Evolutionary conservation across 257 asterid species (phyloP).

Genomic region (Lithospermum erythrorhizon): DNA sequence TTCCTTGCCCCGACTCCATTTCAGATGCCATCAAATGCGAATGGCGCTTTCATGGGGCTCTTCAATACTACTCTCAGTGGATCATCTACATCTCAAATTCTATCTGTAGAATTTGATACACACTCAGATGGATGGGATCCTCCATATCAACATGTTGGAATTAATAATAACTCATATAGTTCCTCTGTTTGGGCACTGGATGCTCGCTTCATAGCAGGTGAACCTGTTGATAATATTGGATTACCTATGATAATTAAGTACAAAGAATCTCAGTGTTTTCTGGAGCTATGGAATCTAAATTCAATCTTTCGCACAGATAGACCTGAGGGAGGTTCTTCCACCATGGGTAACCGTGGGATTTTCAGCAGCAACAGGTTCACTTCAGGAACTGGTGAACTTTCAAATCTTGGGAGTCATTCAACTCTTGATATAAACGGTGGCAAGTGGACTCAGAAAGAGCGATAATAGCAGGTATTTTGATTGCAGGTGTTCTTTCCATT

Average conservation of each 20-base stretch:
- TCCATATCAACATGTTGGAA: constrained; percentile 22
- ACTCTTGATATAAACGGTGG: constrained; percentile 11
- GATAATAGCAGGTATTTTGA: constrained; percentile 14
- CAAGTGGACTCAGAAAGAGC: constrained; percentile 2
- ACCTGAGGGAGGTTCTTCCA: constrained; percentile 22
- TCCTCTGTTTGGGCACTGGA: constrained; percentile 19
- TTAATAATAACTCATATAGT: constrained; percentile 19
- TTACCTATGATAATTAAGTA: constrained; percentile 19
- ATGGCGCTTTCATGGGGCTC: constrained; percentile 28
- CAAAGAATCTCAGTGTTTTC: constrained; percentile 19
- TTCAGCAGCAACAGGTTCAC: constrained; percentile 28
- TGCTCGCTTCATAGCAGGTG: constrained; percentile 20
- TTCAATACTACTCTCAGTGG: constrained; percentile 17
- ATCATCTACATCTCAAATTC: constrained; percentile 13
- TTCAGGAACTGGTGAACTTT: constrained; percentile 15
- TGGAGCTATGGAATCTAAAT: constrained; percentile 25
- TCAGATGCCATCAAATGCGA: constrained; percentile 27
- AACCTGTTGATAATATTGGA: constrained; percentile 20
- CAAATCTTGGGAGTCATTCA: constrained; percentile 25
- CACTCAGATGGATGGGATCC: constrained; percentile 28
- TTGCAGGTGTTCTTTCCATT: constrained; percentile 2
- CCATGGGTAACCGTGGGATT: constrained; percentile 21
- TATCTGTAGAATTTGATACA: constrained; percentile 25
- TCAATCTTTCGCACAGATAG: constrained; percentile 16
- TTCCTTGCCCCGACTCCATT: constrained; percentile 1